Base-by-base conservation (phyloP, 306 rosid genomes). In the Inga leiocalycina region DNA sequence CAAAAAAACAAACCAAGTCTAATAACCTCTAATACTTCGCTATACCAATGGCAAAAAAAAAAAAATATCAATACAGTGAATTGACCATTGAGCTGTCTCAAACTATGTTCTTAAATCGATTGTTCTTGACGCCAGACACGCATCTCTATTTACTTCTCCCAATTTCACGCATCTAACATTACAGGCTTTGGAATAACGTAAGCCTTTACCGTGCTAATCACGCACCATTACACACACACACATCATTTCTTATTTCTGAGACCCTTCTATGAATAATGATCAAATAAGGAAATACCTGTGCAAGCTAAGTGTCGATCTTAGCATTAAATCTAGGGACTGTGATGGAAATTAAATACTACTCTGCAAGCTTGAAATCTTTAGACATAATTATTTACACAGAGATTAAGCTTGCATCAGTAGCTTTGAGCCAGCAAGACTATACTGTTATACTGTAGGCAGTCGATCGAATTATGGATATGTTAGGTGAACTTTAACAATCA, bases 131-230 rank as follows among this genome's bases (percentile, higher is more conserved):
- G 20, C 41, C 59, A 7, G 3, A 41, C 77, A 48, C 61, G 57
- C 76, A 22, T 71, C 76, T 71, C 56, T 10, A 71, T 44, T 30
- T 3, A 4, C 19, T 45, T 11, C 37, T 11, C 37, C 4, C 75
- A 22, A 0, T 30, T 27, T 27, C 24, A 48, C 77, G 15, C 27
- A 45, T 34, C 49, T 44, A 44, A 6, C 56, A 39, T 44, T 43
- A 5, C 27, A 22, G 43, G 54, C 43, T 46, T 27, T 13, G 43
- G 41, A 6, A 72, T 59, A 39, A 39, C 8, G 70, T 77, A 75
- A 83, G 35, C 43, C 68, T 67, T 81, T 75, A 81, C 78, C 80
- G 35, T 81, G 82, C 84, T 69, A 86, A 72, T 41, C 56, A 22
- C 37, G 56, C 20, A 44, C 37, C 75, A 22, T 2, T 30, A 12